Evolutionary conservation across 2,329 filamentous ascomycete genomes (phyloP), one percentile per base, ranked within the genome.

Genomic region (Aspergillus sp.): DNA sequence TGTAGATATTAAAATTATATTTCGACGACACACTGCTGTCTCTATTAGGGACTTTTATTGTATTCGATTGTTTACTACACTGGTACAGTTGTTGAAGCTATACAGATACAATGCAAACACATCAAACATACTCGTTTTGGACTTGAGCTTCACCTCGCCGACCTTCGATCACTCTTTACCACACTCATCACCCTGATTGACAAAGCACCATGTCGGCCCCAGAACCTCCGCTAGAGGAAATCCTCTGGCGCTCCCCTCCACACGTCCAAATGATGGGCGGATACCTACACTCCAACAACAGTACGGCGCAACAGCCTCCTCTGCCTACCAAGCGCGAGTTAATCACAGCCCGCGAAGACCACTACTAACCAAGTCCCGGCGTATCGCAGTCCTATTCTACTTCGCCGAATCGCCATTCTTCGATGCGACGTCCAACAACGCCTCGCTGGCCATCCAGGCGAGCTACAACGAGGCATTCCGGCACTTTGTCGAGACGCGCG

Each of bases 381-480:
- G n/a, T n/a, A n/a, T 15, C 11, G 13, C 24, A 74, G 66, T 80
- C 26, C 67, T 78, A 34, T 74, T 71, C 48, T 80, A 80, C 55
- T 77, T 80, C 50, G 64, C 66, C 35, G 64, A 71, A 43, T 76
- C 73, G 2, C 73, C 72, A n/a, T 80, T 77, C 61, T 78, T 75
- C 53, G 75, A 80, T 40, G 56, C 61, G 15, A 68, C 64, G 10
- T 75, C 70, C 39, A 78, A 78, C 53, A 80, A 80, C 55, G 68
- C 69, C 40, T 64, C 72, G 7, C 57, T 74, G 30, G 58, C 70
- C 41, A 62, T 64, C 15, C 73, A 77, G 48, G 63, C 67, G 8
- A 64, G 57, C 37, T 61, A 60, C 41, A 67, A 72, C 38, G 61
- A 66, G 39, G 57, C 63, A 25, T 60, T 69, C 38, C 66, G 65